Conservation (phyloP, 2,329 filamentous ascomycete genomes). For the Alternaria viburni region DNA sequence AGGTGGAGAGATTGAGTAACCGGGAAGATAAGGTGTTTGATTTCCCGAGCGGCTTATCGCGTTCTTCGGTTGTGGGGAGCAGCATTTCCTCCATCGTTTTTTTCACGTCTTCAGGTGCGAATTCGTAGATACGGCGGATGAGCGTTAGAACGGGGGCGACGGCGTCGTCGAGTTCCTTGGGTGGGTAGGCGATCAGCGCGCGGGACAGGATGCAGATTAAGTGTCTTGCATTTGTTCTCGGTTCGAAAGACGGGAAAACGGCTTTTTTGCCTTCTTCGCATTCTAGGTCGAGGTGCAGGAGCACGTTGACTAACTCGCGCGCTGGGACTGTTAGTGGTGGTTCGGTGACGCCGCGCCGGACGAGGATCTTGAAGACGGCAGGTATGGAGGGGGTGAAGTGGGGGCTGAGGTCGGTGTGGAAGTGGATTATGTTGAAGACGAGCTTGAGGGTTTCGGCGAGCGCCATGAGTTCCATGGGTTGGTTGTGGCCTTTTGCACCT, state of each 20-base stretch:
- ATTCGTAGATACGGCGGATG: slow-evolving; percentile 72
- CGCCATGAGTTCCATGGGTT: slow-evolving; percentile 78
- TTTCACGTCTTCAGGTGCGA: slow-evolving; percentile 68
- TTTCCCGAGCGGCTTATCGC: slow-evolving; percentile 77
- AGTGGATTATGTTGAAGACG: slow-evolving; percentile 85
- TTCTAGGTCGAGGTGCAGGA: slow-evolving; percentile 78
- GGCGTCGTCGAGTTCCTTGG: slow-evolving; percentile 73
- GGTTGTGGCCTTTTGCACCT: slow-evolving; percentile 36
- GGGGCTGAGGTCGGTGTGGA: slow-evolving; percentile 66
- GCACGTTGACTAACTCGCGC: slow-evolving; percentile 75
- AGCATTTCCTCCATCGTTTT: slow-evolving; percentile 69
- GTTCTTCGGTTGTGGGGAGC: slow-evolving; percentile 78
- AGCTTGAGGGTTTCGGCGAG: slow-evolving; percentile 85
- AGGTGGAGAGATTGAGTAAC: slow-evolving; percentile 78
- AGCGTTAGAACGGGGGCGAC: slow-evolving; percentile 77
- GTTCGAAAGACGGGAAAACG: slow-evolving; percentile 70
- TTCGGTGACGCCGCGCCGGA: slow-evolving; percentile 62
- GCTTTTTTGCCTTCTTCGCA: slow-evolving; percentile 54
- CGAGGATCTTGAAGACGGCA: slow-evolving; percentile 73
- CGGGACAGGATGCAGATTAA: slow-evolving; percentile 74
- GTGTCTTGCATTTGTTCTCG: slow-evolving; percentile 65
- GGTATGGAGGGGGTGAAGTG: slow-evolving; percentile 72
- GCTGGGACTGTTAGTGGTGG: slow-evolving; percentile 77
- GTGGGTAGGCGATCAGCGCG: slow-evolving; percentile 67
- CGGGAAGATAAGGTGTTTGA: slow-evolving; percentile 76